Base-by-base conservation (phyloP, 2,329 filamentous ascomycete genomes). In the Claviceps paspali region DNA sequence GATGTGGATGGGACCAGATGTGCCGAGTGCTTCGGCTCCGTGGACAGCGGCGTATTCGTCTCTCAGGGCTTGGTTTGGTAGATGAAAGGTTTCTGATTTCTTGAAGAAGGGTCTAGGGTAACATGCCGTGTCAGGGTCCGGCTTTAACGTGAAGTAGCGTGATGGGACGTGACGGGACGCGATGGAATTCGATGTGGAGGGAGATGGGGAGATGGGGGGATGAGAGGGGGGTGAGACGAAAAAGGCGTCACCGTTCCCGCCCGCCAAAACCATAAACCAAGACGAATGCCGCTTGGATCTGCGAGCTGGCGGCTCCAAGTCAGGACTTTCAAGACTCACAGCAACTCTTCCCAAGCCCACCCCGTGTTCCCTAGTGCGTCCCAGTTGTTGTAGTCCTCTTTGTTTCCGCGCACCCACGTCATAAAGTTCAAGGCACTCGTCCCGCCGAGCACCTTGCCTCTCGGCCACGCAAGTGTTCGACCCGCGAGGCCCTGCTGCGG, bases 401-500 rank as follows among this genome's bases (percentile, higher is more conserved):
- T 54, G 34, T 56, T 60, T 6, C 61, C 67, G 23, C 65, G 60
- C 37, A 62, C 62, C 58, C 62, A 64, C 33, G 71, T 67, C 67
- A 75, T 69, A 43, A 68, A 70, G 44, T 77, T 76, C 33, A 78
- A 61, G 0, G 68, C 68, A 12, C 65, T 70, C 6, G 75, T 74
- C 6, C 78, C 79, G 14, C 79, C 79, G 0, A 82, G 61, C 1
- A 72, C 66, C 40, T 56, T 64, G 6, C 65, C 65, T 11, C 63
- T 50, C 0, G 60, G 56, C 56, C 58, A 65, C 8, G 55, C 45
- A 17, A 68, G 45, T 21, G 35, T 50, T 32, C 66, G 58, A 1
- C 64, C 58, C 2, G 45, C 51, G 4, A 64, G 49, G 2, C 54
- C 54, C 14, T 44, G 38, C 43, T 65, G 62, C 5, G 59, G 52